These are phyloP conservation scores for Pseudopithomyces chartarum DNA, from an alignment of 2,329 filamentous ascomycete species.

Conservation along the genomic window DNA sequence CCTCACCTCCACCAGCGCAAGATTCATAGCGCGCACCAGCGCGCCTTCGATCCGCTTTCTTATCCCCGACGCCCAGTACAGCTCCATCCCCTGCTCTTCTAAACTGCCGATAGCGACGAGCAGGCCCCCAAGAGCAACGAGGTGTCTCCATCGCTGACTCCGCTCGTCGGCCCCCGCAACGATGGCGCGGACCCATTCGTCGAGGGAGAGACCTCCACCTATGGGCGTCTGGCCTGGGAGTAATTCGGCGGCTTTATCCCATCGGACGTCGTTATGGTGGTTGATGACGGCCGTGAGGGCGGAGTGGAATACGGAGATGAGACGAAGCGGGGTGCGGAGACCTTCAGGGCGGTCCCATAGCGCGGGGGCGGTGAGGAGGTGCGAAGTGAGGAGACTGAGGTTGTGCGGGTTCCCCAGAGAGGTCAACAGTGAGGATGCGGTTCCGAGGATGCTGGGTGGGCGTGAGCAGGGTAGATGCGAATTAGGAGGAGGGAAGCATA, in stretches of 20 bases:
- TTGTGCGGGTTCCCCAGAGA: conserved; percentile 77
- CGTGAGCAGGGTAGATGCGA: conserved; percentile 25
- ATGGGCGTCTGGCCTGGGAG: conserved; percentile 36
- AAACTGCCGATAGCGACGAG: conserved; percentile 70
- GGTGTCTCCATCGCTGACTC: conserved; percentile 77
- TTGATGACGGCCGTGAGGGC: conserved; percentile 63
- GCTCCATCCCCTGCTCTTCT: conserved; percentile 56
- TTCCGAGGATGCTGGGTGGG: conserved; percentile 58
- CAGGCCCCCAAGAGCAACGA: conserved; percentile 78
- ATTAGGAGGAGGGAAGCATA: conserved; percentile 37
- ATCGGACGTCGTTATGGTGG: conserved; percentile 48
- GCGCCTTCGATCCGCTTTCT: conserved; percentile 72
- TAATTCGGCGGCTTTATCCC: conserved; percentile 30
- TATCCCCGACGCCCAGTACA: conserved; percentile 65
- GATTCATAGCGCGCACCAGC: conserved; percentile 74
- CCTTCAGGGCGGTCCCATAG: conserved; percentile 70
- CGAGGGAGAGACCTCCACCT: conserved; percentile 55
- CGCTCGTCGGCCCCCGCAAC: conserved; percentile 65
- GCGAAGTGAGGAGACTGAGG: conserved; percentile 72
- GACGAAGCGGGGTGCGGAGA: conserved; percentile 65
- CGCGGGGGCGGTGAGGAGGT: conserved; percentile 72
- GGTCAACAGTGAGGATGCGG: conserved; percentile 69
- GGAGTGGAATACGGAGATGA: conserved; percentile 74
- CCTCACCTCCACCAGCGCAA: conserved; percentile 68
- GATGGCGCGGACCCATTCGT: conserved; percentile 64